phyloP scores from a whole-genome alignment of 768 basidiomycete species.

The Naganishia vaughanmartiniae region DNA sequence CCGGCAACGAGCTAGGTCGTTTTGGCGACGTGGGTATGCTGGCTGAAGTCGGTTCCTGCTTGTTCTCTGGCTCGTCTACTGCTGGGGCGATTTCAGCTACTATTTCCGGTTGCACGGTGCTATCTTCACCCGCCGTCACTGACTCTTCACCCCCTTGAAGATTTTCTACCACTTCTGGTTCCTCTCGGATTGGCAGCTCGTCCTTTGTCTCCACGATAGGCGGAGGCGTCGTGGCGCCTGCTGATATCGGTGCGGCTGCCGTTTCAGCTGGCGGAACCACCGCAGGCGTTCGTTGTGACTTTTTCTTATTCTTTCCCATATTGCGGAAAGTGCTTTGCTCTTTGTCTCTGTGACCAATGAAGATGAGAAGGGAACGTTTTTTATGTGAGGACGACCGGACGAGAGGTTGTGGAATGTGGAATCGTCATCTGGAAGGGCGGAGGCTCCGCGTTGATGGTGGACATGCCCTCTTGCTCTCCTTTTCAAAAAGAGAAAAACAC shows the following conservation, averaged over 20 bases:
- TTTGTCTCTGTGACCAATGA: too few species aligned
- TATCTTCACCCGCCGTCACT: too few species aligned
- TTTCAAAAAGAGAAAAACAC: background rate
- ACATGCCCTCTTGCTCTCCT: background rate
- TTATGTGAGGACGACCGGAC: background rate
- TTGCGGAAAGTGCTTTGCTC: background rate
- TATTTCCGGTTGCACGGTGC: background rate
- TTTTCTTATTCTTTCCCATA: conserved; percentile 25
- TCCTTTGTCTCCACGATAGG: background rate
- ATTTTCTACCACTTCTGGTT: background rate
- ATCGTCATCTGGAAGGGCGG: background rate
- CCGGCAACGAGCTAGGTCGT: background rate
- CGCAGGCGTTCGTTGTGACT: background rate
- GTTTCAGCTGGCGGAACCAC: background rate
- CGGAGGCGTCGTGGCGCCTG: background rate
- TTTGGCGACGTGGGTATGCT: background rate
- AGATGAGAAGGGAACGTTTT: background rate
- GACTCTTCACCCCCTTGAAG: too few species aligned
- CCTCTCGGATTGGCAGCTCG: background rate
- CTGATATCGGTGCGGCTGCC: background rate
- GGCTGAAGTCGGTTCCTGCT: background rate
- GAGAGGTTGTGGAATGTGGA: background rate
- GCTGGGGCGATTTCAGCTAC: background rate
- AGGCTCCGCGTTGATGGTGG: background rate
- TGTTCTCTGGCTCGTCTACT: background rate